phyloP scores from a whole-genome alignment of 306 rosid species.

The Acacia melanoxylon region DNA sequence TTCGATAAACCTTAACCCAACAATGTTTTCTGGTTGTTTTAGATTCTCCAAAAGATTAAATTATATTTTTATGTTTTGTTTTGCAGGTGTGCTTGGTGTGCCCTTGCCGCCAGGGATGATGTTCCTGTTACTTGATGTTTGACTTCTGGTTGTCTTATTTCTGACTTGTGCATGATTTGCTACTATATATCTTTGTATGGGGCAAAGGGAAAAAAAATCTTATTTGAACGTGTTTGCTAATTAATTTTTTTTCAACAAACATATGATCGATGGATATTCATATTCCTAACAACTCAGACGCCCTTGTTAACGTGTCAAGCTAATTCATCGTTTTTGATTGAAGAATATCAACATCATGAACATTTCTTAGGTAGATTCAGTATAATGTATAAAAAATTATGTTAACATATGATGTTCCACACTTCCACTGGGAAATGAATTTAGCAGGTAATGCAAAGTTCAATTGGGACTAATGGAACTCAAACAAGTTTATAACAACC shows the following conservation, averaged over 20 bases:
- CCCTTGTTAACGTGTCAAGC: not conserved
- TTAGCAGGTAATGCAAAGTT: not conserved
- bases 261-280: not conserved
- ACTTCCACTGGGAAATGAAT: not conserved
- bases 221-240: not conserved
- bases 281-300: not conserved
- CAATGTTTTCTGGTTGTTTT: not conserved
- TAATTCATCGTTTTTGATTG: not conserved
- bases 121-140: conserved; percentile 23
- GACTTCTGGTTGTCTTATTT: conserved; percentile 19
- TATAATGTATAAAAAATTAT: not conserved
- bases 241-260: not conserved
- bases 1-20: no score
- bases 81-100: conserved; percentile 36
- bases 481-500: no score
- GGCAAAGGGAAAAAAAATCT: conserved; percentile 7
- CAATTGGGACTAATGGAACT: not conserved
- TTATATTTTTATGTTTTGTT: conserved; percentile 24
- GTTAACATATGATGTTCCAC: not conserved
- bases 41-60: not conserved
- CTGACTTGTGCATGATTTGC: conserved; percentile 30
- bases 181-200: not conserved
- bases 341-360: not conserved
- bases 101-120: conserved; percentile 28
- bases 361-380: not conserved